A percentile compares a stretch with the other conserved stretches of the same genome.
These are phyloP conservation scores for Excoecaria cochinchinensis DNA, from an alignment of 345 rosid genomes.

Conservation along the genomic window DNA sequence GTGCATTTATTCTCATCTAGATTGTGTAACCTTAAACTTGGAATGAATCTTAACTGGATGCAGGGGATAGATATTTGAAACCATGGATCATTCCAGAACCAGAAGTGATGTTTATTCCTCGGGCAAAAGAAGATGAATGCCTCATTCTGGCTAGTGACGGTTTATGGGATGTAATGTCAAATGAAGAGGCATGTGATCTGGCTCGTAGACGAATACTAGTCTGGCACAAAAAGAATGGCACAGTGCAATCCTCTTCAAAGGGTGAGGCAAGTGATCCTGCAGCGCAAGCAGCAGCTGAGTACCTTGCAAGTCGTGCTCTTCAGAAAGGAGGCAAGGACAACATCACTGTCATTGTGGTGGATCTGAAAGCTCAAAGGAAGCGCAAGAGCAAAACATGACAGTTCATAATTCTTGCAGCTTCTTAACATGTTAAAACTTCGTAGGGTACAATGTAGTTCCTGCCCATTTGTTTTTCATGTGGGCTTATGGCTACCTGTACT, in stretches of 20 bases:
- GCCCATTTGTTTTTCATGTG: constrained; percentile 43
- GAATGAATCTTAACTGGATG: constrained; percentile 16
- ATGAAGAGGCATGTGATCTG: constrained; percentile 87
- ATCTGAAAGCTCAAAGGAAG: constrained; percentile 93
- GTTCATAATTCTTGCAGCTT: neutral
- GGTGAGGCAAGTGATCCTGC: constrained; percentile 70
- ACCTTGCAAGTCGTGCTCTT: constrained; percentile 68
- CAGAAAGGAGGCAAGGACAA: constrained; percentile 94
- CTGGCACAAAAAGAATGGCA: constrained; percentile 86
- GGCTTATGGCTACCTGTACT: constrained; percentile 31
- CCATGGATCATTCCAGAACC: constrained; percentile 97
- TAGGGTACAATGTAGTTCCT: constrained; percentile 15
- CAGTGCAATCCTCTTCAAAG: constrained; percentile 37
- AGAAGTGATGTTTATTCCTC: constrained; percentile 74
- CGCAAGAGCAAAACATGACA: constrained; percentile 64
- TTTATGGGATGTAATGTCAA: constrained; percentile 91
- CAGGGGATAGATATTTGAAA: constrained; percentile 93
- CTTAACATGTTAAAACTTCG: constrained; percentile 3
- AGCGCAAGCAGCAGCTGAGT: constrained; percentile 92
- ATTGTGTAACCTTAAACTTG: neutral
- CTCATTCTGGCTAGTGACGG: constrained; percentile 90
- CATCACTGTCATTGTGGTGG: constrained; percentile 73
- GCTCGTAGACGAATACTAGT: constrained; percentile 76
- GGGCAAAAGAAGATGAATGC: constrained; percentile 92
- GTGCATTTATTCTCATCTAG: neutral